These are phyloP conservation scores for Aurinia saxatilis DNA, from an alignment of 345 rosid species.

Conservation along the genomic window DNA sequence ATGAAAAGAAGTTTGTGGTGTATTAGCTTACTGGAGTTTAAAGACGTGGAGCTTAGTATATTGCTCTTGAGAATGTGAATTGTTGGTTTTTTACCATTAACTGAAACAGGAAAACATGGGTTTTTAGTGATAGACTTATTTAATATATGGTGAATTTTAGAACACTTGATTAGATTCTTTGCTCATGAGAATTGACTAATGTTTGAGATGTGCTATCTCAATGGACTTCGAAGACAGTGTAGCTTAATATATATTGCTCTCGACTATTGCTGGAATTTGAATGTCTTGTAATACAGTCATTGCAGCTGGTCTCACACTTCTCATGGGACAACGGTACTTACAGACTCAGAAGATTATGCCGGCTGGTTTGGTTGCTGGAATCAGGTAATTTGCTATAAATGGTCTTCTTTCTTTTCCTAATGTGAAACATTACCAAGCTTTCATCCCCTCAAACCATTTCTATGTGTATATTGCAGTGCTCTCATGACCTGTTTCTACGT, in stretches of 20 bases:
- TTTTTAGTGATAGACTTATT: too few relatives aligned
- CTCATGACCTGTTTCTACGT: constrained; percentile 75
- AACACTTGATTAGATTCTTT: too few relatives aligned
- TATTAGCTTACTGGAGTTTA: not conserved
- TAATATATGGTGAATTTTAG: too few relatives aligned
- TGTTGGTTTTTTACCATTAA: too few relatives aligned
- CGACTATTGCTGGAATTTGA: not conserved
- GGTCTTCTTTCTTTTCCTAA: not conserved
- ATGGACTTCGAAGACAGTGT: not conserved
- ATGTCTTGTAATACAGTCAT: constrained; percentile 37
- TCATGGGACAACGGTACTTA: constrained; percentile 77
- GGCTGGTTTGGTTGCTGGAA: constrained; percentile 70
- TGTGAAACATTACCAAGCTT: not conserved
- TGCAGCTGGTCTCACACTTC: constrained; percentile 54
- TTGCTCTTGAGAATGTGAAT: too few relatives aligned
- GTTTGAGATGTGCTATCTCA: not conserved
- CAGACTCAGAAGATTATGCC: constrained; percentile 85
- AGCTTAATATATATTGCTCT: not conserved
- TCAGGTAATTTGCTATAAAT: constrained; percentile 37
- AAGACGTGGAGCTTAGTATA: too few relatives aligned
- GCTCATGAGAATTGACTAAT: not conserved
- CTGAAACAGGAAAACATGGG: too few relatives aligned
- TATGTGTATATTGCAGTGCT: constrained; percentile 53
- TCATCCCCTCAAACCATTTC: not conserved
- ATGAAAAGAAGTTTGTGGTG: not conserved